phyloP scores from a whole-genome alignment of 2,329 filamentous ascomycete genomes.

The Aquanectria penicillioides region DNA sequence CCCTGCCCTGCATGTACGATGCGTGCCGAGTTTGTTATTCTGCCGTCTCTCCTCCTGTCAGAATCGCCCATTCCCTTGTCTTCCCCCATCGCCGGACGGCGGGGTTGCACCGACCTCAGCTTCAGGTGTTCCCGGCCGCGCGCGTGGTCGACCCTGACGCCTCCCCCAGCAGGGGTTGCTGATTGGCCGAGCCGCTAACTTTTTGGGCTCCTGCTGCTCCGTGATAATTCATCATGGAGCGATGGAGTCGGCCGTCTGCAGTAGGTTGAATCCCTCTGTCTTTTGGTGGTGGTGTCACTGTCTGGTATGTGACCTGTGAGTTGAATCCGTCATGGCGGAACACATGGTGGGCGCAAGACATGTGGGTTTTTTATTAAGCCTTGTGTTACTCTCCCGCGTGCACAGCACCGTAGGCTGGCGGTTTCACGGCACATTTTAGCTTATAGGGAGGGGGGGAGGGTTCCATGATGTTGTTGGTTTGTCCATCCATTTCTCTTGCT shows the following conservation, averaged over 20 bases:
- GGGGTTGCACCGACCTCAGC: conserved; percentile 44
- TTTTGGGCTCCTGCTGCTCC: conserved; percentile 9
- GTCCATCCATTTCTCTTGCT: not conserved
- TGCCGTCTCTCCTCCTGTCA: conserved; percentile 3
- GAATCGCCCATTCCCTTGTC: conserved; percentile 16
- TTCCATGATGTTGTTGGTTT: not conserved
- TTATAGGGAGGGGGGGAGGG: not conserved
- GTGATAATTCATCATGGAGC: conserved; percentile 20
- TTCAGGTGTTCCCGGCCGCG: conserved; percentile 36
- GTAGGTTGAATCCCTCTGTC: conserved; percentile 7
- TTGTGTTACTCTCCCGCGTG: not conserved
- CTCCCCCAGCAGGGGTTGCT: conserved; percentile 2
- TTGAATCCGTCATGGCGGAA: conserved; percentile 8
- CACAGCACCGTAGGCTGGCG: too few species aligned
- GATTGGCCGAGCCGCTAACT: conserved; percentile 12
- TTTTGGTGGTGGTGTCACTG: not conserved
- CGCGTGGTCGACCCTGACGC: conserved; percentile 3
- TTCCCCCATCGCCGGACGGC: conserved; percentile 19
- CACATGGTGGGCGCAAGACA: not conserved
- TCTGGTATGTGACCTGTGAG: conserved; percentile 15
- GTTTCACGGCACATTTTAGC: not conserved
- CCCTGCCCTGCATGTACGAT: not conserved
- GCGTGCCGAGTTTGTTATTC: not conserved
- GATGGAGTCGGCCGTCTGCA: conserved; percentile 3
- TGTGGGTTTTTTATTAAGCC: too few species aligned